Conservation (phyloP, 129 eudicot species). For the Pulicaria dysenterica region DNA sequence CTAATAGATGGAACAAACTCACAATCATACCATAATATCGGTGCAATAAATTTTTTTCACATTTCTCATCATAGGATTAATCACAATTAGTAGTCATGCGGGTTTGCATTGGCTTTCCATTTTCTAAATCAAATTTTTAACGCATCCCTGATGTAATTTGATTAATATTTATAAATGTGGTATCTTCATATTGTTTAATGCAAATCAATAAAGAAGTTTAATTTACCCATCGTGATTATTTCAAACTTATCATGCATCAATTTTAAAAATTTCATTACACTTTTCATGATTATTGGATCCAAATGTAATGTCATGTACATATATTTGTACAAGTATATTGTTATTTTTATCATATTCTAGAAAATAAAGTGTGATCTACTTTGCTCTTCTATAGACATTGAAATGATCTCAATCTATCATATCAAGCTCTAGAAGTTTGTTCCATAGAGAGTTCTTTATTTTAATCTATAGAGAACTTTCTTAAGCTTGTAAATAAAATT, state of each 20-base stretch:
- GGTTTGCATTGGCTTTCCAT: neutral
- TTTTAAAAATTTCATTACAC: no score
- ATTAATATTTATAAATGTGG: neutral
- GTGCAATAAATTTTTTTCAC: neutral
- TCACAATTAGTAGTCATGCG: neutral
- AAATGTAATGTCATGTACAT: no score
- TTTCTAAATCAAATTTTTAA: neutral
- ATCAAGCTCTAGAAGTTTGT: neutral
- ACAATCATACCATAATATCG: neutral
- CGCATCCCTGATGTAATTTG: neutral
- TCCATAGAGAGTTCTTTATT: neutral
- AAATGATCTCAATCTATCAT: no score
- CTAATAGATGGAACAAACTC: neutral
- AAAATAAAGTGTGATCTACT: no score
- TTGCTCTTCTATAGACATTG: neutral
- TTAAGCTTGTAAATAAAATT: no score
- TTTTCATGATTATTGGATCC: no score
- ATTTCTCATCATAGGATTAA: neutral
- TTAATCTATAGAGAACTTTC: neutral
- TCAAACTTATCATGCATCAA: no score
- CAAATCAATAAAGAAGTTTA: neutral
- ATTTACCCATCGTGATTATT: no score
- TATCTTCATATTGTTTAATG: no score
- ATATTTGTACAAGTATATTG: no score
- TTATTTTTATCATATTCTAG: no score